A percentile compares a stretch with the other conserved stretches of the same genome.
These are phyloP conservation scores for Cornus controversa DNA, from an alignment of 148 eudicot species.

Conservation along the genomic window DNA sequence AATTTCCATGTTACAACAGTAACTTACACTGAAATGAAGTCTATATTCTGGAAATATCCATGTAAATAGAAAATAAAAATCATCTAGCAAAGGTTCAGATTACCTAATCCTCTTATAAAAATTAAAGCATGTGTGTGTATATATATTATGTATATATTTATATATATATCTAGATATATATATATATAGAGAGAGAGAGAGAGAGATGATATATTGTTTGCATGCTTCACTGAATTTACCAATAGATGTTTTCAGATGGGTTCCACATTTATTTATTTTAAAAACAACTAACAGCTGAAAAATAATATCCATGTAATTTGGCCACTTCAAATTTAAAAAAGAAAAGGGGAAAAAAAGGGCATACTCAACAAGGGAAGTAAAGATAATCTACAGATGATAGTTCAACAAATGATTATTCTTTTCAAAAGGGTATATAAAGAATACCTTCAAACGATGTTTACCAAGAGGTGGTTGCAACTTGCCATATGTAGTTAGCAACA, in stretches of 20 bases:
- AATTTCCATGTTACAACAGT: not conserved
- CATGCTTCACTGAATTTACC: not conserved
- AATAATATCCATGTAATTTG: not conserved
- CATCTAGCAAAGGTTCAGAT: not conserved
- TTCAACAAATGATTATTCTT: not conserved
- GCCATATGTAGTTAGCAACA: slow-evolving; percentile 78
- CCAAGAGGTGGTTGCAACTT: slow-evolving; percentile 97
- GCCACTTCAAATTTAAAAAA: not conserved
- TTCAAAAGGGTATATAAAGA: not conserved
- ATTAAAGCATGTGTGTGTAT: not conserved
- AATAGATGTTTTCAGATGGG: too few species aligned
- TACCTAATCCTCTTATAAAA: not conserved
- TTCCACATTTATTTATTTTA: too few species aligned
- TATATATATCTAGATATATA: not conserved
- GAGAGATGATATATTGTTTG: not conserved
- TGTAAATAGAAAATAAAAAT: not conserved
- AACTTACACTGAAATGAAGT: too few species aligned
- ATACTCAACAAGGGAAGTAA: not conserved
- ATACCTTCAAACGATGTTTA: slow-evolving; percentile 91
- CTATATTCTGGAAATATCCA: slow-evolving; percentile 14
- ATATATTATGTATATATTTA: too few species aligned
- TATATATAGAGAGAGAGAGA: not conserved
- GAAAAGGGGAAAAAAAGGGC: not conserved
- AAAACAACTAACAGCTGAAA: not conserved
- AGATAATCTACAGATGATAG: not conserved